phyloP scores from a whole-genome alignment of 139 green algal genomes.

The Chlorella sp. region DNA sequence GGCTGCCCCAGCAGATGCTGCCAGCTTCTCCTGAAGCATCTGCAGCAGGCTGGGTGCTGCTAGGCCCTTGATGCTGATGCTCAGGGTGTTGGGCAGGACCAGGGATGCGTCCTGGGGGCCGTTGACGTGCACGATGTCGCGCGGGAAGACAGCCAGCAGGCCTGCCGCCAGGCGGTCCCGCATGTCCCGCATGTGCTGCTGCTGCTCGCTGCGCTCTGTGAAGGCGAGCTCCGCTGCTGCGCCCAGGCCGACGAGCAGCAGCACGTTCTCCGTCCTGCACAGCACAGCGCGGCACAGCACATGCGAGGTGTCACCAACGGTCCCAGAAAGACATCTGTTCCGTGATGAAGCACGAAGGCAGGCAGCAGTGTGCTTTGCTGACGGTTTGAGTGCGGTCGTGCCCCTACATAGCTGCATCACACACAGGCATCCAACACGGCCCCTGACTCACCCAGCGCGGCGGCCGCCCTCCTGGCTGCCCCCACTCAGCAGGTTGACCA shows the following conservation, averaged over 20 bases:
- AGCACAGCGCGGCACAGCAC: too few relatives aligned
- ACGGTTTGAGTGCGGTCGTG: too few relatives aligned
- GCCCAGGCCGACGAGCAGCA: slow-evolving; percentile 59
- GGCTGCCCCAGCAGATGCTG: slow-evolving; percentile 62
- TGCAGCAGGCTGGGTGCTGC: slow-evolving; percentile 25
- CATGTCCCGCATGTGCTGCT: slow-evolving; percentile 48
- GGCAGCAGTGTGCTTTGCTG: too few relatives aligned
- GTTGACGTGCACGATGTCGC: slow-evolving; percentile 44
- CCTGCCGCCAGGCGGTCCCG: slow-evolving; percentile 29
- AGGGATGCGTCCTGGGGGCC: slow-evolving; percentile 33
- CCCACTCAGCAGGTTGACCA: slow-evolving; percentile 49
- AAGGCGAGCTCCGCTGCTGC: slow-evolving; percentile 52
- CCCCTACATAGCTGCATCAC: too few relatives aligned
- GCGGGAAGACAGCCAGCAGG: slow-evolving; percentile 36
- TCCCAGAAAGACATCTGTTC: too few relatives aligned
- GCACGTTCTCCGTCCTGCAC: too few relatives aligned
- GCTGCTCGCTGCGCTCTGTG: slow-evolving; percentile 19
- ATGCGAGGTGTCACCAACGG: too few relatives aligned
- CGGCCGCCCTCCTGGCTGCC: slow-evolving; percentile 44
- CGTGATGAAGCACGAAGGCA: too few relatives aligned
- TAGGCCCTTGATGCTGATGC: slow-evolving; percentile 58
- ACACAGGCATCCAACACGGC: too few relatives aligned
- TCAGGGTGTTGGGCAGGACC: slow-evolving; percentile 77
- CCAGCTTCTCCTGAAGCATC: slow-evolving; percentile 41
- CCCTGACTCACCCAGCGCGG: too few relatives aligned